Base-by-base conservation (phyloP, 345 rosid genomes). In the Nephelium lappaceum region DNA sequence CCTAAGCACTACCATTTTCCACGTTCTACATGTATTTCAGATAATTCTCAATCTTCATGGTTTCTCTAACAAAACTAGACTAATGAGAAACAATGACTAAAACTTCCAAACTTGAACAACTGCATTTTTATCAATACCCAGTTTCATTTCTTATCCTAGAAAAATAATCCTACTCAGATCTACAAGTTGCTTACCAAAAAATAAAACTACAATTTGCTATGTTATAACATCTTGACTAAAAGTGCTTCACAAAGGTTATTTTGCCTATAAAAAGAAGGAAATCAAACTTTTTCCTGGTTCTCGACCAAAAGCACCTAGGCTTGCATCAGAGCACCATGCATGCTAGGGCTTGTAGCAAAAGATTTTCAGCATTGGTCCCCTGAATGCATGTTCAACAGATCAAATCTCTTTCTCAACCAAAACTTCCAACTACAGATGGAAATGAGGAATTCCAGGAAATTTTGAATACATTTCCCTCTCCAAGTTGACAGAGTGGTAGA, bases 1-100 rank as follows among this genome's bases (percentile, higher is more conserved):
- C 27, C 24, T 31, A 71, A 71, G 63, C 9, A 12, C 27, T 27
- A 71, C 45, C 75, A 71, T 71, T 53, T 71, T 31, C 24, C 3
- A 19, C 18, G 58, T 71, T 25, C 55, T 55, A 36, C 23, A 70
- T 19, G 25, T 55, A 55, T 55, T 21, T 19, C 12, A 57, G 72
- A 43, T n/a, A 43, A 72, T n/a, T 71, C 53, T n/a, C 39, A 23
- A 63, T 14, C 6, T 24, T 63, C 70, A 31, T 25, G 60, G 19
- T 45, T 47, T 53, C 55, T 25, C 41, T 18, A 45, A 64, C 47
- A 47, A 38, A 36, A 27, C 47, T 75, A 47, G 39, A 53, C 43
- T 64, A 53, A 25, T 6, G 15, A 14, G 24, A 36, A 36, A 23
- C 53, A 67, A 43, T 31, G 21, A 63, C 25, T 63, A 25, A 31